Evolutionary conservation across 768 basidiomycete genomes (phyloP).

Genomic region (Cyclocybe aegerita): DNA sequence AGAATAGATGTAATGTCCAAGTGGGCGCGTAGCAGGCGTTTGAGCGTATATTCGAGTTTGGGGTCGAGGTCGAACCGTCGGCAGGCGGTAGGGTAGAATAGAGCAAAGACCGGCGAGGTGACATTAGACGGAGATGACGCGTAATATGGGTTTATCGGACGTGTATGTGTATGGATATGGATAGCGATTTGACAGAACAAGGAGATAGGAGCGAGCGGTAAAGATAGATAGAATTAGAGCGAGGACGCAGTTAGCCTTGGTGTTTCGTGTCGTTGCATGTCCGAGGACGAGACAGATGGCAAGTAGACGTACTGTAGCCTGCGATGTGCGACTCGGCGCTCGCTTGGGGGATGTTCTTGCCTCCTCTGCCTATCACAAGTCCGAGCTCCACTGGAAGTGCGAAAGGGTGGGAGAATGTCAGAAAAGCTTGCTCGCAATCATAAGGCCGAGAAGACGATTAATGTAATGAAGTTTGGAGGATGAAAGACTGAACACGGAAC

Average conservation of each 20-base stretch:
- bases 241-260: background rate
- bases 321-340: slow-evolving; percentile 80
- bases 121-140: too few species aligned
- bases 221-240: slow-evolving; percentile 1
- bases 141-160: too few species aligned
- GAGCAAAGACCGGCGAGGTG: too few species aligned
- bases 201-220: background rate
- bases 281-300: background rate
- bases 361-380: slow-evolving; percentile 88
- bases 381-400: slow-evolving; percentile 81
- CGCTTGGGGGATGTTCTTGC: slow-evolving; percentile 75
- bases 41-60: too few species aligned
- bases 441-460: background rate
- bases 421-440: background rate
- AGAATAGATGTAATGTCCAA: too few species aligned
- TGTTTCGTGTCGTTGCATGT: background rate
- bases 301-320: slow-evolving; percentile 73
- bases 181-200: slow-evolving; percentile 2
- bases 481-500: background rate
- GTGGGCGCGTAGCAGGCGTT: too few species aligned
- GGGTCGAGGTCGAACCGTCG: too few species aligned
- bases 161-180: slow-evolving; percentile 24
- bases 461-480: background rate
- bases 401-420: slow-evolving; percentile 1
- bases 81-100: too few species aligned